phyloP scores from a whole-genome alignment of 371 early-diverging fungal species.

The Syncephalis plumigaleata region DNA sequence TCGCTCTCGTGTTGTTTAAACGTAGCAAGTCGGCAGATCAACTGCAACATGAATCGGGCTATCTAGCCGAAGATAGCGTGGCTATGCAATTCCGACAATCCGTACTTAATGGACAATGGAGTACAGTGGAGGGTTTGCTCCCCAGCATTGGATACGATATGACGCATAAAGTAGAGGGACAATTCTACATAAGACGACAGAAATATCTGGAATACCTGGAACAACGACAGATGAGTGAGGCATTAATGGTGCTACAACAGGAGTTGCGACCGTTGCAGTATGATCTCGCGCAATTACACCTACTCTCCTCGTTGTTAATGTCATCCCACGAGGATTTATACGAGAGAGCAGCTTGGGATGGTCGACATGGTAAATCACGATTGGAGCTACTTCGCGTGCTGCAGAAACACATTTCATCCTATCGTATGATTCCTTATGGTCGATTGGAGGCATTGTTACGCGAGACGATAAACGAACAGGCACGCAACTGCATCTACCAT shows the following conservation, averaged over 20 bases:
- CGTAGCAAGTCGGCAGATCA: constrained; percentile 32
- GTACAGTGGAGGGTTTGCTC: constrained; percentile 32
- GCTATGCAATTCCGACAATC: constrained; percentile 36
- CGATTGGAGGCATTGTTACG: constrained; percentile 60
- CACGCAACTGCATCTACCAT: constrained; percentile 68
- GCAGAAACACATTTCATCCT: constrained; percentile 25
- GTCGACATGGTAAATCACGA: constrained; percentile 50
- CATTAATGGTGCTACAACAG: constrained; percentile 43
- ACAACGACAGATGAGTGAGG: constrained; percentile 28
- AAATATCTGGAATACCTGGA: constrained; percentile 70
- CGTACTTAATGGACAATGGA: constrained; percentile 62
- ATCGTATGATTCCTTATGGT: constrained; percentile 65
- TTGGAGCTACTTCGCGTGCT: constrained; percentile 36
- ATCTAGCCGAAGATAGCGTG: constrained; percentile 33
- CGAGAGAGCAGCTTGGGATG: constrained; percentile 59
- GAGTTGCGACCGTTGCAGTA: constrained; percentile 54
- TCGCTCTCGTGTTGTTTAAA: too few species aligned
- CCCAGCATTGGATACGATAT: constrained; percentile 18
- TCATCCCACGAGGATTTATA: constrained; percentile 40
- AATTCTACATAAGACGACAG: constrained; percentile 58
- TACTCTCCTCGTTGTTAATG: constrained; percentile 35
- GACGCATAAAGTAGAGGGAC: constrained; percentile 9
- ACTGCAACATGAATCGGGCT: constrained; percentile 59
- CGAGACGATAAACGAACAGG: constrained; percentile 67
- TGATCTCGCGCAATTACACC: constrained; percentile 35